Percentiles rank a stretch among this genome's conserved stretches.
These are phyloP conservation scores for Tulasnella sp. DNA, from an alignment of 768 basidiomycete species.

Conservation along the genomic window DNA sequence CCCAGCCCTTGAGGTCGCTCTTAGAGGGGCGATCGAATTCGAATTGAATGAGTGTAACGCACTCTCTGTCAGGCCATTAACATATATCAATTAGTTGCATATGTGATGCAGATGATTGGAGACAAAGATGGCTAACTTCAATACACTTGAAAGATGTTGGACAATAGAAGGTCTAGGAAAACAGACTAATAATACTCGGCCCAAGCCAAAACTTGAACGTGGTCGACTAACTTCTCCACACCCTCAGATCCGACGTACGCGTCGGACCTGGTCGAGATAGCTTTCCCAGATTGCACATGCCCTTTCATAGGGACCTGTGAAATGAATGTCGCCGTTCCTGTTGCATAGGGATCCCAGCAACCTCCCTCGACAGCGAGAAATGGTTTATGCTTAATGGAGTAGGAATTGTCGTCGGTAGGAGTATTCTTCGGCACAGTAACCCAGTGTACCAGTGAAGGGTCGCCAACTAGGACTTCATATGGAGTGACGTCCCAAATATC, in stretches of 20 bases:
- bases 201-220: neutral
- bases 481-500: neutral
- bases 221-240: neutral
- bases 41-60: no score
- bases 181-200: neutral
- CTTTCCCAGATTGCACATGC: neutral
- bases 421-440: neutral
- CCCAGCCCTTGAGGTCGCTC: no score
- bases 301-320: neutral
- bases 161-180: no score
- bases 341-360: neutral
- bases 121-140: no score
- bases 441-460: neutral
- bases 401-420: neutral
- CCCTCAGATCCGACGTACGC: neutral
- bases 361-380: neutral
- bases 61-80: no score
- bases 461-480: neutral
- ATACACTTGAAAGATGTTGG: no score
- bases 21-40: no score
- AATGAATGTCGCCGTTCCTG: neutral
- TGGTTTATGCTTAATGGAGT: neutral
- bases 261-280: neutral
- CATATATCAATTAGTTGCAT: no score
- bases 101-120: no score